These are phyloP conservation scores for Elaeis oleifera DNA, from an alignment of 202 grass and related monocot species.

Conservation along the genomic window DNA sequence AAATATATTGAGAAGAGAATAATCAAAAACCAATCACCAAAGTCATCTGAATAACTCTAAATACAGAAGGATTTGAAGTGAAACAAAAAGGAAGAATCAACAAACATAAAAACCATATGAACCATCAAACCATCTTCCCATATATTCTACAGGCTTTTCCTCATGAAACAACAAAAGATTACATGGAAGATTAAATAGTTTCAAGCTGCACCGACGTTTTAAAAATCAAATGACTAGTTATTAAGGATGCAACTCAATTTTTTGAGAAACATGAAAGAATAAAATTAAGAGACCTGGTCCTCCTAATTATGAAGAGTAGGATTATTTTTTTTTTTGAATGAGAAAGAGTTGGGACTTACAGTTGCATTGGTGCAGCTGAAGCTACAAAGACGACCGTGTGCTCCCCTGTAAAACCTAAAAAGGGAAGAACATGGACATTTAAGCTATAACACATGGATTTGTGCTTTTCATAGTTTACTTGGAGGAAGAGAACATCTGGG, in stretches of 20 bases:
- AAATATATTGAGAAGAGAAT: not conserved
- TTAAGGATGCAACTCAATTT: no score
- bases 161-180: no score
- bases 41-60: not conserved
- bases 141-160: no score
- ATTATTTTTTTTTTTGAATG: no score
- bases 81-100: not conserved
- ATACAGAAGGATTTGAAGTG: not conserved
- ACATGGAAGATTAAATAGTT: no score
- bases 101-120: no score
- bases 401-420: conserved; percentile 77
- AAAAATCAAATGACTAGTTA: no score
- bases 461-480: conserved; percentile 67
- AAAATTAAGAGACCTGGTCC: no score
- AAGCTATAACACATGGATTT: conserved; percentile 82
- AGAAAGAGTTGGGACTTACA: conserved; percentile 18
- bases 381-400: conserved; percentile 55
- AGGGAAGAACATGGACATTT: conserved; percentile 69
- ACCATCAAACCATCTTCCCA: no score
- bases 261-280: no score
- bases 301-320: no score
- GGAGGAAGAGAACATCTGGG: conserved; percentile 37
- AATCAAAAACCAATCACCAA: not conserved
- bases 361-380: conserved; percentile 93
- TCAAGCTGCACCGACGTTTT: no score